Evolutionary conservation across 1,139 yeast genomes (phyloP).

Genomic region (Arxiozyma telluris): DNA sequence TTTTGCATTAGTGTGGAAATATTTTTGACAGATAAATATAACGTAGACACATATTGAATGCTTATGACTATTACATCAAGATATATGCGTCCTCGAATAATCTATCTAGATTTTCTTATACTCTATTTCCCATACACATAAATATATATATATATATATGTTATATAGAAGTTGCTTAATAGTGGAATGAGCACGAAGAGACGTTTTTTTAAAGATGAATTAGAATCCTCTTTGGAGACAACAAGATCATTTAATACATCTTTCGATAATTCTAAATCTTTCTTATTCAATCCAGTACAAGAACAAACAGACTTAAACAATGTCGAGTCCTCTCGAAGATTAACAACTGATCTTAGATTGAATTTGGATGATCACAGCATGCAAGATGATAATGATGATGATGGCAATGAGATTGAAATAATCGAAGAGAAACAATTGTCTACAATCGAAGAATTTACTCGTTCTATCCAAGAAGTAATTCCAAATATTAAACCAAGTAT

Average conservation of each 20-base stretch:
- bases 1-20: too few relatives aligned
- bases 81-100: too few relatives aligned
- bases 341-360: not conserved
- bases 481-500: constrained; percentile 6
- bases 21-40: too few relatives aligned
- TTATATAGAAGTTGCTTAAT: too few relatives aligned
- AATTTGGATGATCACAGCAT: not conserved
- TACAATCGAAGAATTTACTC: constrained; percentile 3
- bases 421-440: not conserved
- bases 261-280: constrained; percentile 9
- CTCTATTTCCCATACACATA: too few relatives aligned
- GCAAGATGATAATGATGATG: not conserved
- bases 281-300: constrained; percentile 6
- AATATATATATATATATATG: too few relatives aligned
- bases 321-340: not conserved
- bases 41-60: too few relatives aligned
- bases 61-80: too few relatives aligned
- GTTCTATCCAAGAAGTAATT: constrained; percentile 6
- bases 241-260: constrained; percentile 1
- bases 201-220: constrained; percentile 34
- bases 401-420: not conserved
- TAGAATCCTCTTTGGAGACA: constrained; percentile 13
- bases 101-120: too few relatives aligned
- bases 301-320: not conserved
- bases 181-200: constrained; percentile 5